Conservation (phyloP, 257 asterid species). For the Marsdenia floribunda region DNA sequence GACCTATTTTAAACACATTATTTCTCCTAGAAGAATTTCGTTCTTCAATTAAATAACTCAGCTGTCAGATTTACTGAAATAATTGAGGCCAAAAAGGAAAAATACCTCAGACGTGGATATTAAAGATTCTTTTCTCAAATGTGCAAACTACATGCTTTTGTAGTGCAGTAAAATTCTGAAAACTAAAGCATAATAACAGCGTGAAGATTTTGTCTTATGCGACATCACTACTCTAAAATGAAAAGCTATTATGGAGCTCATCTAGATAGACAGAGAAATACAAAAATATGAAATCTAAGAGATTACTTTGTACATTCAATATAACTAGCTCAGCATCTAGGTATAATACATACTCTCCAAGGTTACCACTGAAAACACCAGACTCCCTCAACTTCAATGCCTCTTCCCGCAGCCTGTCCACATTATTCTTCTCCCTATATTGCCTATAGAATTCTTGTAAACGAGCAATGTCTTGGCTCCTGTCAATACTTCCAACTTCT, state of each 20-base stretch:
- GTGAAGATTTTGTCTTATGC: not conserved
- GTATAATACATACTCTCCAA: conserved; percentile 79
- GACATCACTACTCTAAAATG: not conserved
- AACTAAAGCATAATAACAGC: not conserved
- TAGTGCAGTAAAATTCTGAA: not conserved
- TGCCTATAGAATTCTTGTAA: conserved; percentile 75
- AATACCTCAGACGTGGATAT: not conserved
- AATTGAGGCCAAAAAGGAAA: not conserved
- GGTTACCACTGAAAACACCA: conserved; percentile 81
- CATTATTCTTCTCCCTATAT: conserved; percentile 69
- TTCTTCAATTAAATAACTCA: conserved; percentile 2
- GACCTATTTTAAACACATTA: too few species aligned
- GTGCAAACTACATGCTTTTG: not conserved
- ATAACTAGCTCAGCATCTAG: conserved; percentile 13
- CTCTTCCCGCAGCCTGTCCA: conserved; percentile 82
- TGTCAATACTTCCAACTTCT: conserved; percentile 84
- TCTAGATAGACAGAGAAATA: not conserved
- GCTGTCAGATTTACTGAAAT: not conserved
- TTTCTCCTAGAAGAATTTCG: not conserved
- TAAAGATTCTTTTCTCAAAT: not conserved
- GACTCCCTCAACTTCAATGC: conserved; percentile 91
- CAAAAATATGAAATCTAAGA: not conserved
- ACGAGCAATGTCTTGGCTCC: conserved; percentile 87
- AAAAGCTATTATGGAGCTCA: conserved; percentile 7
- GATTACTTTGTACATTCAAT: not conserved